Base-by-base conservation (phyloP, 495 filamentous ascomycete species). In the Aspergillus carlsbadensis region DNA sequence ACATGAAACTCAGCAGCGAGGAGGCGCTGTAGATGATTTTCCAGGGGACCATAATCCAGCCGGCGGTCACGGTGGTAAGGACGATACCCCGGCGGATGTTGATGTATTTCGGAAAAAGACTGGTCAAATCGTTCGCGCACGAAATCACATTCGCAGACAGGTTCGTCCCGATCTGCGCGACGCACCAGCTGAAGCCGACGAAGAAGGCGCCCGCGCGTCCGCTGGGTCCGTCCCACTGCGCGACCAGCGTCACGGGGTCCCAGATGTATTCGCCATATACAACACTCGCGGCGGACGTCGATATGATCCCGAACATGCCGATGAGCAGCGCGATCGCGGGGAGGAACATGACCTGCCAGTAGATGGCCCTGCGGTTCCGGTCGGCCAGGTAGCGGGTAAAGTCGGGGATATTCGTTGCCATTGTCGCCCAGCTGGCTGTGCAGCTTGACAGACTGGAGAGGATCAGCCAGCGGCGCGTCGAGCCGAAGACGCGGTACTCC, bases 331-430 rank as follows among this genome's bases (percentile, higher is more conserved):
- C 35, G 34, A 37, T 50, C 13, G 36, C 31, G 10, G 47, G 47
- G 5, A 50, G 47, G 14, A 50, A 50, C 31, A 34, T 34, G 6
- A 50, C 47, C n/a, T 50, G 47, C 47, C 47, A 50, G 17, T 50
- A 50, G 7, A 50, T 34, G 17, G 47, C 47, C 11, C 20, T 29
- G 31, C 31, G 47, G n/a, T n/a, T n/a, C 20, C 37, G 7, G 6
- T 37, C 20, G n/a, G n/a, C n/a, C 10, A 50, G 47, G 34, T 50
- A 50, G 13, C 47, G 47, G 1, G 47, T 50, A 18, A 50, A 50
- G 22, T 50, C 47, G 17, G 47, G 47, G 34, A 50, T 50, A 18
- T 50, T 50, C n/a, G 47, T 50, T 26, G 47, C 47, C 47, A 50
- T 50, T 0, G 47, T 50, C 3, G 47, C 47, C 47, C 47, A 50